Evolutionary conservation across 192 early-diverging fungal genomes (phyloP).

Genomic region (Coemansia sp.): DNA sequence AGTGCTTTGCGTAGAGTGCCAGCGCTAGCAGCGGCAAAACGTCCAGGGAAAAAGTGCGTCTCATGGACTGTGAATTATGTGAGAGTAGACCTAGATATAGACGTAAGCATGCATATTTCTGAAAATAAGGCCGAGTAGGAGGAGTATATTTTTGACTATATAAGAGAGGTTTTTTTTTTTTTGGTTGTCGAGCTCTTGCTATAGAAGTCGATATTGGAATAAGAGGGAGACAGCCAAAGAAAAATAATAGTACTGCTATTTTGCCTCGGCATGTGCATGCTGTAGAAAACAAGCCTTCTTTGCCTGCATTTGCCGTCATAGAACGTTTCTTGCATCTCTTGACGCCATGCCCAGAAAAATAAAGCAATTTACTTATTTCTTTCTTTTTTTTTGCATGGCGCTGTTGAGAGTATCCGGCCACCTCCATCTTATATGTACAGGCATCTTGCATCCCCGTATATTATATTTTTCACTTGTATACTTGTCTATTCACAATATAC

Average conservation of each 20-base stretch:
- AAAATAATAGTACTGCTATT: background rate
- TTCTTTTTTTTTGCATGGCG: conserved; percentile 4
- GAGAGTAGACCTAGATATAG: no score
- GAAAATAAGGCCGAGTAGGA: background rate
- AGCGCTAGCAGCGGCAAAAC: background rate
- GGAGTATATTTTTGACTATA: background rate
- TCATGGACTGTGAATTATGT: background rate
- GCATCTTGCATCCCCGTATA: background rate
- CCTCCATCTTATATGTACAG: background rate
- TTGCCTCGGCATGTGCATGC: conserved; percentile 1
- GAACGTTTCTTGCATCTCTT: conserved; percentile 1
- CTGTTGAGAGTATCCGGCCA: background rate
- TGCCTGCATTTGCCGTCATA: background rate
- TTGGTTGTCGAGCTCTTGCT: background rate
- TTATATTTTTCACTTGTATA: background rate
- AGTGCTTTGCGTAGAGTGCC: background rate
- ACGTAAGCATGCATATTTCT: no score
- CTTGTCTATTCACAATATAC: background rate
- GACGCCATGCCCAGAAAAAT: background rate
- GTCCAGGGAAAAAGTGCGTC: background rate
- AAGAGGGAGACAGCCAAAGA: no score
- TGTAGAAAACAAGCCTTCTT: background rate
- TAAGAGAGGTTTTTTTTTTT: background rate
- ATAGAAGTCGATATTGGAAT: background rate
- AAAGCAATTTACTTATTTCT: background rate